phyloP scores from a whole-genome alignment of 768 basidiomycete genomes.

The Lenzites betulinus region DNA sequence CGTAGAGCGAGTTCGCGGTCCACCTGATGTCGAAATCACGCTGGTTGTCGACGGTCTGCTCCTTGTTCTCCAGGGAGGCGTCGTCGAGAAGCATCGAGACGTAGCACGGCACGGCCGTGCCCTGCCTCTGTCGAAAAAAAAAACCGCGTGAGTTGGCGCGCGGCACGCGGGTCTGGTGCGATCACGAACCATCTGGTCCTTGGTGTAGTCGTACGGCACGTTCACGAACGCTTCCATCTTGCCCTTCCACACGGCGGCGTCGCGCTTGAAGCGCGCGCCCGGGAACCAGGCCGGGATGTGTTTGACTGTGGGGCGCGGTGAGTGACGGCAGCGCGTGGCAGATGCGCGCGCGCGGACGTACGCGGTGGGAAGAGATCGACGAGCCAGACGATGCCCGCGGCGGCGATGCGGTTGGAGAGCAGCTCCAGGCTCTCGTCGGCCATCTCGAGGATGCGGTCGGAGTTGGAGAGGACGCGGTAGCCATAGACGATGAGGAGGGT shows the following conservation, averaged over 20 bases:
- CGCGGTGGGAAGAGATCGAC: slow-evolving; percentile 24
- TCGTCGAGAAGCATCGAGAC: slow-evolving; percentile 58
- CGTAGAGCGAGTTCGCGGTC: slow-evolving; percentile 85
- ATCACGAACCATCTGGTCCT: slow-evolving; percentile 17
- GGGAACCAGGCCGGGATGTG: slow-evolving; percentile 34
- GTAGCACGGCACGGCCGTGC: slow-evolving; percentile 43
- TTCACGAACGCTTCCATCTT: slow-evolving; percentile 22
- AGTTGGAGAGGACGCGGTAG: slow-evolving; percentile 22
- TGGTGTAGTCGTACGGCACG: slow-evolving; percentile 18
- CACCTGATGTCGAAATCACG: slow-evolving; percentile 74
- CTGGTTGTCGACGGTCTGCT: slow-evolving; percentile 31
- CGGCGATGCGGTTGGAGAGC: slow-evolving; percentile 23
- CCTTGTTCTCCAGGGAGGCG: slow-evolving; percentile 31
- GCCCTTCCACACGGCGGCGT: slow-evolving; percentile 22
- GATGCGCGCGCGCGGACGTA: slow-evolving; percentile 1
- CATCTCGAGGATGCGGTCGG: slow-evolving; percentile 21
- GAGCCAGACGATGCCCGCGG: slow-evolving; percentile 23
- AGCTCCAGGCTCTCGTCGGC: slow-evolving; percentile 23
- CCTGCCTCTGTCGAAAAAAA: slow-evolving; percentile 36
- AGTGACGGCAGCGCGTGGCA: not conserved
- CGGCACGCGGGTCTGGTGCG: not conserved
- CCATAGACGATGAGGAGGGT: slow-evolving; percentile 26
- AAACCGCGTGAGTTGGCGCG: not conserved
- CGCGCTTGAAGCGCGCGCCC: slow-evolving; percentile 28
- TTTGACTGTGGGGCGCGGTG: slow-evolving; percentile 21